Conservation (phyloP, 768 basidiomycete species). For the Pleurotus citrinopileatus region DNA sequence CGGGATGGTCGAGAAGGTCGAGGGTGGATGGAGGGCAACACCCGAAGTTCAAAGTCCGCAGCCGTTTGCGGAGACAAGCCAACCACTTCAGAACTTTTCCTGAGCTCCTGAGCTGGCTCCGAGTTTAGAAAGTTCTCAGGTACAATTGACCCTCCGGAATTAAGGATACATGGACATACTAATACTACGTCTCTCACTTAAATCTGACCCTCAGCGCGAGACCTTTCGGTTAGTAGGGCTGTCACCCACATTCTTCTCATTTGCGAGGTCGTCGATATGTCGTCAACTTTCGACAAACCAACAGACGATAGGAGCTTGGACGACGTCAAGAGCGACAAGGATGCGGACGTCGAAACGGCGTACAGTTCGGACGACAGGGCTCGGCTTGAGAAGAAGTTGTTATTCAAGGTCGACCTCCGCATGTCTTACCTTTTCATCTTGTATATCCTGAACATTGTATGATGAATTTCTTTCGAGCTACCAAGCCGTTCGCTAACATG, state of each 20-base stretch:
- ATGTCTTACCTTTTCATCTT: constrained; percentile 49
- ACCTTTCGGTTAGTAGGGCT: constrained; percentile 1
- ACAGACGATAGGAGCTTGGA: constrained; percentile 4
- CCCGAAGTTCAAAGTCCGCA: not conserved
- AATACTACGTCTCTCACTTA: constrained; percentile 8
- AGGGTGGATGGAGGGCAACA: not conserved
- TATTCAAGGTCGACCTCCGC: constrained; percentile 48
- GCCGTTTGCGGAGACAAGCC: no score
- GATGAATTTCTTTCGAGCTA: not conserved
- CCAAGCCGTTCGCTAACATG: not conserved
- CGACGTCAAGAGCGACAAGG: constrained; percentile 1
- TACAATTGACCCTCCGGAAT: constrained; percentile 1
- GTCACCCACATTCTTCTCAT: constrained; percentile 6
- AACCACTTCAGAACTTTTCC: no score
- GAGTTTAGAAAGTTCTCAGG: constrained; percentile 7
- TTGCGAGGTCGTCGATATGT: not conserved
- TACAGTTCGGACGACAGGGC: constrained; percentile 1
- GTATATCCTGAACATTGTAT: constrained; percentile 42
- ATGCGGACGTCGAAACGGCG: not conserved
- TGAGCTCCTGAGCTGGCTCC: not conserved
- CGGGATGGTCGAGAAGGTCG: not conserved
- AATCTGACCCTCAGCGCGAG: constrained; percentile 11
- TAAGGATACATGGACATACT: not conserved
- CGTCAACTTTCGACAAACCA: not conserved
- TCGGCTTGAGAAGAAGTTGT: constrained; percentile 32